Evolutionary conservation across 257 asterid species (phyloP).

Genomic region (Paulownia fortunei): DNA sequence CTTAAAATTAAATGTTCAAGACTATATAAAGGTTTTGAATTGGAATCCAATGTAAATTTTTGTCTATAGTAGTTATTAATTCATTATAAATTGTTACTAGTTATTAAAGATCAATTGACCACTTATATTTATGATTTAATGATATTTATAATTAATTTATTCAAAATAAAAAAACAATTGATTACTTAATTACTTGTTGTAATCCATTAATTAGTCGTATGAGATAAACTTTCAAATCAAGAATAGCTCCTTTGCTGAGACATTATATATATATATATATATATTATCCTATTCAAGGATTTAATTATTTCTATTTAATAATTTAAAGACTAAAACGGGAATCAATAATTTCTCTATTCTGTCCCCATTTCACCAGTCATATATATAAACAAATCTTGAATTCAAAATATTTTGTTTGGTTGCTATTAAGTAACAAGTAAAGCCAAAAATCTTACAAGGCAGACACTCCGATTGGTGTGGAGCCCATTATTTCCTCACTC

Average conservation of each 20-base stretch:
- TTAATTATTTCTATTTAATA: background rate
- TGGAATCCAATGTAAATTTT: too few relatives aligned
- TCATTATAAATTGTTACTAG: too few relatives aligned
- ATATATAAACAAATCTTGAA: background rate
- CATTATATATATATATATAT: too few relatives aligned
- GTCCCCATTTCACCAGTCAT: background rate
- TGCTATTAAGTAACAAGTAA: background rate
- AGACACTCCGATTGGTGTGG: background rate
- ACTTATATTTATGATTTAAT: too few relatives aligned
- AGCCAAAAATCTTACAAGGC: background rate
- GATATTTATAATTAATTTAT: too few relatives aligned
- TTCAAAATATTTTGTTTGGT: constrained; percentile 2
- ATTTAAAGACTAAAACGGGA: background rate
- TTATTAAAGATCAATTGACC: too few relatives aligned
- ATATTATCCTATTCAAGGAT: background rate
- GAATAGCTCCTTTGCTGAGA: background rate
- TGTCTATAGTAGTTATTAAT: too few relatives aligned
- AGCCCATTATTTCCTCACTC: background rate
- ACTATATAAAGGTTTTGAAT: too few relatives aligned
- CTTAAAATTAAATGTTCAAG: too few relatives aligned
- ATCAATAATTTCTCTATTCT: background rate
- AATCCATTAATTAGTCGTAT: background rate
- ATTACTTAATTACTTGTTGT: background rate
- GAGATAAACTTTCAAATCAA: background rate
- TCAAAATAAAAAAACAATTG: too few relatives aligned